Conservation (phyloP, 192 early-diverging fungal genomes). For the Phycomyces nitens region DNA sequence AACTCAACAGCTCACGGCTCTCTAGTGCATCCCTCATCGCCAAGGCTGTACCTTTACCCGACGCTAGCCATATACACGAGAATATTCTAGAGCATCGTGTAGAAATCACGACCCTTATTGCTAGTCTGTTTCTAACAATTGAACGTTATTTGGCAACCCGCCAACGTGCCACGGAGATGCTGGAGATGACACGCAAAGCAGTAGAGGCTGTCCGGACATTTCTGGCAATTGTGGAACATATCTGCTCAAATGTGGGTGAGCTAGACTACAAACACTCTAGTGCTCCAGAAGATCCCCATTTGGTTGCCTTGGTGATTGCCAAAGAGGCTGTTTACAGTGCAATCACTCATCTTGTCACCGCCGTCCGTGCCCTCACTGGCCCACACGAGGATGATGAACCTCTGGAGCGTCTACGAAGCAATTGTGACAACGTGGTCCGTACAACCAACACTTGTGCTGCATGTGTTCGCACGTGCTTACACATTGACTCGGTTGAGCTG, state of each 20-base stretch:
- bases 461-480: conserved; percentile 13
- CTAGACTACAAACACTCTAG: conserved; percentile 18
- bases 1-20: conserved; percentile 9
- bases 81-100: conserved; percentile 16
- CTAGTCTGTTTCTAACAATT: conserved; percentile 4
- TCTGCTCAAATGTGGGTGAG: conserved; percentile 24
- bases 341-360: conserved; percentile 34
- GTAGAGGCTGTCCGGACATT: conserved; percentile 34
- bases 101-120: conserved; percentile 11
- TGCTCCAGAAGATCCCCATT: conserved; percentile 25
- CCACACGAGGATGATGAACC: conserved; percentile 1
- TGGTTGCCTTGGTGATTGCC: conserved; percentile 28
- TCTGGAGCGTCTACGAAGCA: conserved; percentile 12
- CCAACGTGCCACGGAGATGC: conserved; percentile 16
- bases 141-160: conserved; percentile 9
- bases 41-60: conserved; percentile 10
- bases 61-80: conserved; percentile 16
- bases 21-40: conserved; percentile 17
- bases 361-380: conserved; percentile 26
- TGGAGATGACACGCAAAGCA: conserved; percentile 33
- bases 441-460: conserved; percentile 24
- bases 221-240: conserved; percentile 32
- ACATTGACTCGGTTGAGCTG: background rate
- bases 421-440: conserved; percentile 14
- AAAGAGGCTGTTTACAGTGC: conserved; percentile 39